Evolutionary conservation across 495 filamentous ascomycete species (phyloP).

Genomic region (Trichoderma orchidacearum): DNA sequence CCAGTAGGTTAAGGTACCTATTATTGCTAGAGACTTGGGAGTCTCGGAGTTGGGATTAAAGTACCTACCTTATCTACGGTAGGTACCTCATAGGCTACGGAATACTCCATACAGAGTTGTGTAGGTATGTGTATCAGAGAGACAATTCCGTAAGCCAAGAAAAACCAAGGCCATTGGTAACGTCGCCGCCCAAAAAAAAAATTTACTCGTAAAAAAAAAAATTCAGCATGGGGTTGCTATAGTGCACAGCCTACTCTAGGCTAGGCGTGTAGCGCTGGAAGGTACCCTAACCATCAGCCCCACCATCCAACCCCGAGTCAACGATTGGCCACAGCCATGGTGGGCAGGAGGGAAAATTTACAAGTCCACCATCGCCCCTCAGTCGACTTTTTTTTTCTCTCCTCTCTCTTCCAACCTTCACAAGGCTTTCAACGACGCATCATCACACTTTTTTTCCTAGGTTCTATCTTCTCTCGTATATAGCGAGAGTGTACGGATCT

Average conservation of each 20-base stretch:
- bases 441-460: not conserved
- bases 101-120: too few relatives aligned
- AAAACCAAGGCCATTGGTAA: too few relatives aligned
- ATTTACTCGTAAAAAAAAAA: too few relatives aligned
- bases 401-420: constrained; percentile 3
- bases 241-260: not conserved
- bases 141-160: too few relatives aligned
- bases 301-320: not conserved
- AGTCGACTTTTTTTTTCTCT: constrained; percentile 19
- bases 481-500: constrained; percentile 24
- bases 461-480: not conserved
- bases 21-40: too few relatives aligned
- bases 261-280: too few relatives aligned
- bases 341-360: not conserved
- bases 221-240: not conserved
- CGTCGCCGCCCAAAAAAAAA: too few relatives aligned
- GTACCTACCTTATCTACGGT: too few relatives aligned
- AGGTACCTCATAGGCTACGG: not conserved
- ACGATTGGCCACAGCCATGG: not conserved
- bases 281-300: not conserved
- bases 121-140: too few relatives aligned
- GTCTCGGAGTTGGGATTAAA: too few relatives aligned
- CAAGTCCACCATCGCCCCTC: constrained; percentile 9
- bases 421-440: constrained; percentile 3
- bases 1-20: too few relatives aligned